Base-by-base conservation (phyloP, 768 basidiomycete species). In the Boletus huronensis region DNA sequence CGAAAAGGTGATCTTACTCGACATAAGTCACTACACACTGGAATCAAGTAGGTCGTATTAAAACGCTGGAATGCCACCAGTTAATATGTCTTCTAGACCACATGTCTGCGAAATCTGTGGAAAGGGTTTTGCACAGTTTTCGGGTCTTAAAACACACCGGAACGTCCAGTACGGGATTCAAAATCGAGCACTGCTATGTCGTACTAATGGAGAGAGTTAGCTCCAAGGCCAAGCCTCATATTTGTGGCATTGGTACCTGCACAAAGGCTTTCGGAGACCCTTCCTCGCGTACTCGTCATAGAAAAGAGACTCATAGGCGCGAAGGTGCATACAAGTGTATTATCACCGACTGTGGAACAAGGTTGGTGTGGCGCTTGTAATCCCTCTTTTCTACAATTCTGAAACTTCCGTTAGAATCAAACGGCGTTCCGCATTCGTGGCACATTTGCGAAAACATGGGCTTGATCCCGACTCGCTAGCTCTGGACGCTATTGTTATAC, bases 211-310 rank as follows among this genome's bases (percentile, higher is more conserved):
- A 38, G 28, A 16, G 31, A 38, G 47, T 40, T 50, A 87, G 85
- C 52, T 78, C 82, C 14, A 73, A 71, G 41, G 68, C 52, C 10
- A 83, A 80, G 65, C 86, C 85, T 1, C 78, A 75, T 59, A 49
- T 48, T 6, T 90, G 88, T 60, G 73, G 72, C 14, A 70, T 77
- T 40, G 61, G 68, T 9, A 68, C 64, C 21, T 88, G 87, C 61
- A 52, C 49, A 10, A 73, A 78, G 29, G 67, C 72, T 14, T 89
- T 89, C 58, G 81, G 81, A 14, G 87, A 89, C 60, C 87, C 85
- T 11, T 88, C 87, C 0, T 88, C 87, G 42, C 74, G 83, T 58
- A 72, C 80, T 29, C 82, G 87, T 9, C 87, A 89, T 60, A 74
- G 77, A 52, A 81, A 78, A 62, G 85, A 88, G 67, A 79, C 74